Percentiles rank a stretch among this genome's conserved stretches.
These are phyloP conservation scores for Flaveria bidentis DNA, from an alignment of 129 eudicot genomes.

Conservation along the genomic window DNA sequence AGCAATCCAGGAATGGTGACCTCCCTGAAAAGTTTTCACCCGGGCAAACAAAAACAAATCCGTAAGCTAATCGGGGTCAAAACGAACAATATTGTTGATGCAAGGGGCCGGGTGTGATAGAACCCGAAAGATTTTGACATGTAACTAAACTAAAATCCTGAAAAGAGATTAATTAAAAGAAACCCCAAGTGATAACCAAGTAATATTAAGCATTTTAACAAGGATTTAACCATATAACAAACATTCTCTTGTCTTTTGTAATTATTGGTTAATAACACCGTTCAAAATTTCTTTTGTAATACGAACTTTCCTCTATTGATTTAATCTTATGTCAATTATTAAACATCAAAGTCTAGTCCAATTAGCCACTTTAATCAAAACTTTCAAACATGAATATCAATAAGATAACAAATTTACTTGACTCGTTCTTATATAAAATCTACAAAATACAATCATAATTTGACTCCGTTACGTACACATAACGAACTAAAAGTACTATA, in stretches of 20 bases:
- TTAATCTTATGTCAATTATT: not conserved
- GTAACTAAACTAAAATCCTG: no score
- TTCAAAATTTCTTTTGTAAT: not conserved
- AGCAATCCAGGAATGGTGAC: no score
- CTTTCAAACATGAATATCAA: not conserved
- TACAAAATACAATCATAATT: not conserved
- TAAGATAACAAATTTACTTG: not conserved
- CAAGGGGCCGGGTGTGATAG: no score
- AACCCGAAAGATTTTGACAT: no score
- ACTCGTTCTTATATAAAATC: not conserved
- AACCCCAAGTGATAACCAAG: not conserved
- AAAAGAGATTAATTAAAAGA: not conserved
- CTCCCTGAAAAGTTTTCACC: no score
- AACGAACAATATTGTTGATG: no score
- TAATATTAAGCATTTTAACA: no score
- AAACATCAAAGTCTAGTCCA: not conserved
- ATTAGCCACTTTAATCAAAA: not conserved
- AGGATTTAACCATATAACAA: not conserved
- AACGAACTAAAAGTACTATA: not conserved
- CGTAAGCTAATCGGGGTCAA: no score
- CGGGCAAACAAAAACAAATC: no score
- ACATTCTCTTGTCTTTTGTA: not conserved
- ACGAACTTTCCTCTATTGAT: not conserved
- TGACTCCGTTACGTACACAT: not conserved
- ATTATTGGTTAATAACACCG: not conserved